Percentiles rank a stretch among this genome's conserved stretches.
Evolutionary conservation across 164 flowering plant species (phyloP).

Genomic region (Aristolochia californica): DNA sequence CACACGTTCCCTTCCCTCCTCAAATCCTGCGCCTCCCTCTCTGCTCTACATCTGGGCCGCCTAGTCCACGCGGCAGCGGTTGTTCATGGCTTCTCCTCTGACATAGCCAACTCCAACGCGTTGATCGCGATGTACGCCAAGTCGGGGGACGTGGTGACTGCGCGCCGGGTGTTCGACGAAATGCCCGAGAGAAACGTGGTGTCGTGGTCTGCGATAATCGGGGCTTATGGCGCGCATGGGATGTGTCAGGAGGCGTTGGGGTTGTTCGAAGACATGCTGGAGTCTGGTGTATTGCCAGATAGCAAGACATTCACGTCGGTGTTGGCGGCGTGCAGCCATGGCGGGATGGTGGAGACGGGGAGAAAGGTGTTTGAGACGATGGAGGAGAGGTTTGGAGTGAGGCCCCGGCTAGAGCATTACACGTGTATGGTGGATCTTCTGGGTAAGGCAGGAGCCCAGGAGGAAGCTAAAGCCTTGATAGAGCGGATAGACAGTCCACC

Average conservation of each 20-base stretch:
- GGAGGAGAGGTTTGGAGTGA: slow-evolving; percentile 8
- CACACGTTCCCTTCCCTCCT: slow-evolving; percentile 10
- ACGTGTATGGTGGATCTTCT: slow-evolving; percentile 13
- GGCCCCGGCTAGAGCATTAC: slow-evolving; percentile 11
- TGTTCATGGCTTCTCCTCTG: slow-evolving; percentile 6
- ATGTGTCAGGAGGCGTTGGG: slow-evolving; percentile 2
- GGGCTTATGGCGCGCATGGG: slow-evolving; percentile 8
- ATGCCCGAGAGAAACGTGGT: slow-evolving; percentile 6
- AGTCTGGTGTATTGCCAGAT: slow-evolving; percentile 7
- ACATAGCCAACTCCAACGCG: slow-evolving; percentile 1
- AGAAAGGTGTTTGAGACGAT: slow-evolving; percentile 6
- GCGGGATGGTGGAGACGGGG: slow-evolving; percentile 8
- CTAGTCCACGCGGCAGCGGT: slow-evolving; percentile 9
- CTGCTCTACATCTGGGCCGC: slow-evolving; percentile 10
- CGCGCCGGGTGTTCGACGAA: slow-evolving; percentile 8
- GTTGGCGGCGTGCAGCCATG: slow-evolving; percentile 9
- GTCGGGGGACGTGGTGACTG: slow-evolving; percentile 5
- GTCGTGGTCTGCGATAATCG: slow-evolving; percentile 11
- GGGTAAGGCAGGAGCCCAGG: slow-evolving; percentile 7
- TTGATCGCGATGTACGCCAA: slow-evolving; percentile 10
- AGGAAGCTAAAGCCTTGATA: slow-evolving; percentile 10
- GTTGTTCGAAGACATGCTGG: slow-evolving; percentile 12
- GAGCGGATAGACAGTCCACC: slow-evolving; percentile 5
- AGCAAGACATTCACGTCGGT: slow-evolving; percentile 6
- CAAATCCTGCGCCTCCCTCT: slow-evolving; percentile 9